These are phyloP conservation scores for Tilletia setariae DNA, from an alignment of 1,284 basidiomycete species.

Conservation along the genomic window DNA sequence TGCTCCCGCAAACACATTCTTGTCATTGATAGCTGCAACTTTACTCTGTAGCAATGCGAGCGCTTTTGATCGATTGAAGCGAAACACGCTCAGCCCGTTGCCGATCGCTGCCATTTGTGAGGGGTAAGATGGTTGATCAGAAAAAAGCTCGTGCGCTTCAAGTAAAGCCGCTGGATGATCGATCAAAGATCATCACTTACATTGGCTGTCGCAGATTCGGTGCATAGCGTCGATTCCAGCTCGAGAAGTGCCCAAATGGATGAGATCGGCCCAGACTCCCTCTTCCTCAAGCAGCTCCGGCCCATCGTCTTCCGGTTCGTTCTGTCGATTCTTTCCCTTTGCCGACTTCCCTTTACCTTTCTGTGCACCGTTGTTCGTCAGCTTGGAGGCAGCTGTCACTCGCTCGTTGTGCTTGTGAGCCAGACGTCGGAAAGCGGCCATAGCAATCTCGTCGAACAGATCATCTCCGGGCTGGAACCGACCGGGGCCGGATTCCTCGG, in stretches of 20 bases:
- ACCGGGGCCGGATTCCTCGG: not conserved
- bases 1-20: slow-evolving; percentile 24
- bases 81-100: slow-evolving; percentile 26
- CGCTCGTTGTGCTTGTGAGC: slow-evolving; percentile 16
- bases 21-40: slow-evolving; percentile 12
- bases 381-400: not conserved
- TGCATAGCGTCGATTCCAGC: slow-evolving; percentile 18
- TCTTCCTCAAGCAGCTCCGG: slow-evolving; percentile 14
- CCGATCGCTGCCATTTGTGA: slow-evolving; percentile 26
- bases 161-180: no score
- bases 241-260: slow-evolving; percentile 21
- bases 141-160: no score
- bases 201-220: slow-evolving; percentile 26
- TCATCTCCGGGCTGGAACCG: slow-evolving; percentile 13
- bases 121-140: no score
- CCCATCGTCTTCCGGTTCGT: not conserved
- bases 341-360: not conserved
- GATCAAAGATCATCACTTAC: slow-evolving; percentile 17
- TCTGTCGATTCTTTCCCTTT: not conserved
- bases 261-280: slow-evolving; percentile 28
- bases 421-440: slow-evolving; percentile 10
- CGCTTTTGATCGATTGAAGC: slow-evolving; percentile 23
- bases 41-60: slow-evolving; percentile 26
- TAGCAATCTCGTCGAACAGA: slow-evolving; percentile 10
- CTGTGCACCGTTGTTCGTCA: not conserved